A percentile compares a stretch with the other conserved stretches of the same genome.
Evolutionary conservation across 805 yeast species (phyloP).

Genomic region (Yamadazyma scolyti): DNA sequence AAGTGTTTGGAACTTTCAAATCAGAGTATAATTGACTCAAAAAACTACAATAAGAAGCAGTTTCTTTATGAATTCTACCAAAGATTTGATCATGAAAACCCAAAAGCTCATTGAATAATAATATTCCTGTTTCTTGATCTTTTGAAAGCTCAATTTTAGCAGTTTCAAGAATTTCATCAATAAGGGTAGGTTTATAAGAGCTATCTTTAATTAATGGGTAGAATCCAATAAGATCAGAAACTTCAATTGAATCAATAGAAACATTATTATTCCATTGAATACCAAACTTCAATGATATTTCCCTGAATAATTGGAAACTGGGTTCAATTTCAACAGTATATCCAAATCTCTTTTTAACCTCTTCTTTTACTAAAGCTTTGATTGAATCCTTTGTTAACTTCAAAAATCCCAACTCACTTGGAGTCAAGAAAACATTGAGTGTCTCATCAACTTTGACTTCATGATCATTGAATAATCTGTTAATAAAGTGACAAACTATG

Average conservation of each 20-base stretch:
- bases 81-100: conserved; percentile 77
- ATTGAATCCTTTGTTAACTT: conserved; percentile 47
- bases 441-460: conserved; percentile 44
- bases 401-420: conserved; percentile 38
- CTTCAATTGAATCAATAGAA: conserved; percentile 9
- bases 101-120: conserved; percentile 63
- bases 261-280: conserved; percentile 64
- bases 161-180: conserved; percentile 72
- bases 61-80: conserved; percentile 75
- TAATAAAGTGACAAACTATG: conserved; percentile 67
- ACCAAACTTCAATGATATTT: conserved; percentile 74
- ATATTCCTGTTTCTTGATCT: conserved; percentile 55
- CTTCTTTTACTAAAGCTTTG: conserved; percentile 40
- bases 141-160: conserved; percentile 46
- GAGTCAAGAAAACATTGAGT: conserved; percentile 38
- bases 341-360: conserved; percentile 64
- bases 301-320: conserved; percentile 55
- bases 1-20: conserved; percentile 56
- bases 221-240: conserved; percentile 61
- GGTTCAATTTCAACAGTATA: conserved; percentile 43
- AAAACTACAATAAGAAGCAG: conserved; percentile 64
- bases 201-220: conserved; percentile 77
- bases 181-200: conserved; percentile 58
- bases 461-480: conserved; percentile 55
- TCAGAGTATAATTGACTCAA: conserved; percentile 68